These are phyloP conservation scores for Graphiopsis chlorocephala DNA, from an alignment of 2,329 filamentous ascomycete species.

Conservation along the genomic window DNA sequence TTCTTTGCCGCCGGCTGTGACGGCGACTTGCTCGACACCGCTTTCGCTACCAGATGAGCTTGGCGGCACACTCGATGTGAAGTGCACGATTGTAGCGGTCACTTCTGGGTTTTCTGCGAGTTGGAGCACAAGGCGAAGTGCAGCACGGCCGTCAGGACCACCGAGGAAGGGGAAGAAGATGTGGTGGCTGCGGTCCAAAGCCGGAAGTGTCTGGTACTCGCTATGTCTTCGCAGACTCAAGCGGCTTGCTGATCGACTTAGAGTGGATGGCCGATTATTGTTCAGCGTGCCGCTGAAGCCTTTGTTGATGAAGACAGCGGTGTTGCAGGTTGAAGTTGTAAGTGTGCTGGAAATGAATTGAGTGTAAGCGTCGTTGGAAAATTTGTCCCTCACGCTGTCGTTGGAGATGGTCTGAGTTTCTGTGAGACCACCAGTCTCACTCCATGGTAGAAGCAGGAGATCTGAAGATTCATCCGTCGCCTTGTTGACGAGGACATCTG, in stretches of 20 bases:
- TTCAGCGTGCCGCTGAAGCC: slow-evolving; percentile 54
- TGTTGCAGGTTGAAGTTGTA: slow-evolving; percentile 61
- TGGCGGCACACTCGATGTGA: slow-evolving; percentile 33
- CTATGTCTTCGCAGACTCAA: slow-evolving; percentile 59
- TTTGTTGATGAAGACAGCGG: slow-evolving; percentile 77
- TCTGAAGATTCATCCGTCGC: slow-evolving; percentile 56
- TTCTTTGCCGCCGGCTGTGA: background rate
- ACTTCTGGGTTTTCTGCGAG: slow-evolving; percentile 75
- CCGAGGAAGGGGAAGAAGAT: slow-evolving; percentile 87
- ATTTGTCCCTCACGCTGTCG: slow-evolving; percentile 57
- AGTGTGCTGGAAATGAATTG: slow-evolving; percentile 71
- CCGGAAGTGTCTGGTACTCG: slow-evolving; percentile 55
- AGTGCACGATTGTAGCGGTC: slow-evolving; percentile 70
- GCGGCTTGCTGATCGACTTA: slow-evolving; percentile 53
- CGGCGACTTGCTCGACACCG: slow-evolving; percentile 12
- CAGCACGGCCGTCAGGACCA: slow-evolving; percentile 74
- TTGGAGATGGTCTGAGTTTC: slow-evolving; percentile 58
- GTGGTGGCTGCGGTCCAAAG: slow-evolving; percentile 70
- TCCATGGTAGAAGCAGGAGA: slow-evolving; percentile 84
- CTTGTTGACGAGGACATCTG: slow-evolving; percentile 70
- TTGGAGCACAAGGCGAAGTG: slow-evolving; percentile 78
- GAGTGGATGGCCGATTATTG: slow-evolving; percentile 31
- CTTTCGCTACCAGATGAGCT: background rate
- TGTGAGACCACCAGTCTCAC: slow-evolving; percentile 70
- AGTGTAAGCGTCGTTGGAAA: slow-evolving; percentile 63